Evolutionary conservation across 2,329 filamentous ascomycete genomes (phyloP), one percentile per base, ranked within the genome.

Genomic region (Pseudocercospora fuligena): DNA sequence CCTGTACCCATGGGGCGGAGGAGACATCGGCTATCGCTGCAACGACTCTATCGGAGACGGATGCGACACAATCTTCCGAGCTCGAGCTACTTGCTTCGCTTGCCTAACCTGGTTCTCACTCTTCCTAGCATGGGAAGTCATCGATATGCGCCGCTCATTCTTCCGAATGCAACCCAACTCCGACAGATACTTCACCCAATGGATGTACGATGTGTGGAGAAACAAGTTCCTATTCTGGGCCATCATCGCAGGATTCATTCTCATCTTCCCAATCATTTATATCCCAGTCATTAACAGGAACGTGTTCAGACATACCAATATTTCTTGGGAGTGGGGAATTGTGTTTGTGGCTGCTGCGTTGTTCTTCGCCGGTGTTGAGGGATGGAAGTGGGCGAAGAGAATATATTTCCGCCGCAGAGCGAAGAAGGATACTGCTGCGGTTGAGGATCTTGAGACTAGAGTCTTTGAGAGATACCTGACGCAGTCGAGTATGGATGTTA

Each of bases 81-180:
- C 90, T 0, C 88, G 91, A 14, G 89, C 89, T 0, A 92, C 91
- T 0, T 90, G 88, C 4, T 93, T 93, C 74, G 89, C 89, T 33
- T 90, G 87, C 70, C 83, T 93, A 61, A 93, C 90, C 0, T 93
- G 90, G 90, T 90, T 90, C 72, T 89, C 90, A 0, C 84, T 93
- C 19, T 91, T 93, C 81, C 83, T 92, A 5, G 91, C 91, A 0
- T 93, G 91, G 91, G 90, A 93, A 77, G 90, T 92, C 85, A 84
- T 92, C 66, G 85, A 91, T 73, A 86, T 90, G 80, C 88, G 90
- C 23, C 87, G 89, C 51, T 89, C 87, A 7, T 91, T 93, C 82
- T 93, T 93, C 85, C 84, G 86, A 73, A 91, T 92, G 87, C 86
- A 91, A 73, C 88, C 89, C 0, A 82, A 82, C 16, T 86, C 84